Percentiles rank a stretch among this genome's conserved stretches.
phyloP scores from a whole-genome alignment of 176 grass and related monocot genomes.

The Metroxylon sagu region DNA sequence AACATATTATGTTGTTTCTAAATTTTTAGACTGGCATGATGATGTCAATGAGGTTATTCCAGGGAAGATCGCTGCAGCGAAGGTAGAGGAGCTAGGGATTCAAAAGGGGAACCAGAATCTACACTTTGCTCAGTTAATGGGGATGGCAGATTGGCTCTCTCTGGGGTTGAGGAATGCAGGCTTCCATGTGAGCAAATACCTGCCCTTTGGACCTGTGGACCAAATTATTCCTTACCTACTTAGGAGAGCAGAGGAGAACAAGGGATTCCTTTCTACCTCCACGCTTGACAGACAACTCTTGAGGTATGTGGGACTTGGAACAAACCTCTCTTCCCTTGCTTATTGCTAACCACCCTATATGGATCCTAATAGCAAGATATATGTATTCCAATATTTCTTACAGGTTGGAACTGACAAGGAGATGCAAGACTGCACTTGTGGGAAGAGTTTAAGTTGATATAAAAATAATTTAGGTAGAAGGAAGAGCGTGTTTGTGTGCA shows the following conservation, averaged over 20 bases:
- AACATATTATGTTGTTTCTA: no score
- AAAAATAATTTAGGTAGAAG: no score
- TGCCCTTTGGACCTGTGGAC: constrained; percentile 87
- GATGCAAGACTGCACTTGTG: constrained; percentile 38
- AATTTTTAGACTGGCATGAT: no score
- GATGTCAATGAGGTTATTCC: background rate
- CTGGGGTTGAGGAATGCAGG: constrained; percentile 68
- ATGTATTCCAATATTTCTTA: no score
- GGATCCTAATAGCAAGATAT: background rate
- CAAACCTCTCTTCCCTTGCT: background rate
- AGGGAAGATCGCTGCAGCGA: constrained; percentile 50
- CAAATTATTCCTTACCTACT: constrained; percentile 91
- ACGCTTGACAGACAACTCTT: constrained; percentile 59
- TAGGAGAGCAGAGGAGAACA: constrained; percentile 90
- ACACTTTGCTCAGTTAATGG: constrained; percentile 94
- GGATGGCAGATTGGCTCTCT: constrained; percentile 90
- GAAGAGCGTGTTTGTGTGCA: no score
- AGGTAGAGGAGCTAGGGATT: constrained; percentile 60
- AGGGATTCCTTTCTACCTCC: constrained; percentile 68
- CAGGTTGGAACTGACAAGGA: constrained; percentile 76
- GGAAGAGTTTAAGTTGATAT: constrained; percentile 28
- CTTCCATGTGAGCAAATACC: constrained; percentile 85
- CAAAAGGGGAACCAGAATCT: constrained; percentile 42
- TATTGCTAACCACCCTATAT: background rate
- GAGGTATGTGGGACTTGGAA: constrained; percentile 27